Percentiles rank a stretch among this genome's conserved stretches.
phyloP scores from a whole-genome alignment of 2,329 filamentous ascomycete genomes.

The Colletotrichum sp. region DNA sequence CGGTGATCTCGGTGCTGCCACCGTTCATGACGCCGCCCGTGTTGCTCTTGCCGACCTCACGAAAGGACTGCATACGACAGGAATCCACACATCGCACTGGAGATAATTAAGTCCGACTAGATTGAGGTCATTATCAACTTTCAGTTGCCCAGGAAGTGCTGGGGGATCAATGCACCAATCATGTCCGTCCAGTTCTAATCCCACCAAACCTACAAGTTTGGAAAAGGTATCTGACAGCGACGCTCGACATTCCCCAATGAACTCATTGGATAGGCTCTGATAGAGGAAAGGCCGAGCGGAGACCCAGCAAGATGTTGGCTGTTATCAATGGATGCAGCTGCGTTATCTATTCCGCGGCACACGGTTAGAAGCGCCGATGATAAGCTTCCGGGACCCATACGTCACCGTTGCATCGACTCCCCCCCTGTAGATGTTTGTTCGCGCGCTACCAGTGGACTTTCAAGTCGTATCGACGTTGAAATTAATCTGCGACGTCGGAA shows the following conservation, averaged over 20 bases:
- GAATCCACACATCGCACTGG: neutral
- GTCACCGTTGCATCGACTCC: neutral
- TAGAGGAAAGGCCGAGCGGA: neutral
- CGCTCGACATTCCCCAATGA: neutral
- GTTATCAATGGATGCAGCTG: neutral
- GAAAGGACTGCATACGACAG: no score
- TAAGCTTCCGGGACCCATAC: neutral
- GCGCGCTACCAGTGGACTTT: neutral
- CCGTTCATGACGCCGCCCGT: neutral
- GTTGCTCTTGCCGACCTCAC: neutral
- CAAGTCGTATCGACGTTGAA: neutral
- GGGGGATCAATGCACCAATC: neutral
- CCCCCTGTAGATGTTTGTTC: neutral
- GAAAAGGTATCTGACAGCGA: neutral
- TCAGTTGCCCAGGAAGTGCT: neutral
- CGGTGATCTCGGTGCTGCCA: neutral
- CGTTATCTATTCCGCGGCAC: neutral
- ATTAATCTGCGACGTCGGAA: neutral
- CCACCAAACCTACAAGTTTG: neutral
- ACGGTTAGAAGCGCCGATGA: neutral
- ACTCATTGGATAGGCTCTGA: neutral
- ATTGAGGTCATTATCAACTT: accelerated
- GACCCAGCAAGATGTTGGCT: neutral
- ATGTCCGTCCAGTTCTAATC: neutral
- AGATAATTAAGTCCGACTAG: neutral